These are phyloP conservation scores for Penicillium freii DNA, from an alignment of 2,329 filamentous ascomycete species.

Conservation along the genomic window DNA sequence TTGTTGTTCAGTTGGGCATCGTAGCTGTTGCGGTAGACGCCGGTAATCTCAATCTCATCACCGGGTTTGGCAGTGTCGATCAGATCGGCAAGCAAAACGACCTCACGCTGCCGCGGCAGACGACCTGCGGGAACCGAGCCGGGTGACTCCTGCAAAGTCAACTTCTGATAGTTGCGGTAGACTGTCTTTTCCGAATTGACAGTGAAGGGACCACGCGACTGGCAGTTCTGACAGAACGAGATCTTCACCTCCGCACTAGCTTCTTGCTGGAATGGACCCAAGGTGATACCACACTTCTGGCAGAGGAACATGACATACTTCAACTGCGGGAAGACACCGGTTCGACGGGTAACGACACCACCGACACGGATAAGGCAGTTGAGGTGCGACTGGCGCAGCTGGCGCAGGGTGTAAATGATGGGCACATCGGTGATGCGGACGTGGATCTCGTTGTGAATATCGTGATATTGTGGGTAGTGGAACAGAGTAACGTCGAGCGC, in stretches of 20 bases:
- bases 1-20: conserved; percentile 97
- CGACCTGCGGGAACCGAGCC: conserved; percentile 95
- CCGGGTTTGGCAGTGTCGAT: conserved; percentile 96
- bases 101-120: conserved; percentile 86
- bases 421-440: conserved; percentile 94
- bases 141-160: conserved; percentile 94
- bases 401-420: conserved; percentile 89
- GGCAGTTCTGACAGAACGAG: conserved; percentile 93
- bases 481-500: conserved; percentile 95
- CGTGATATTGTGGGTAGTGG: conserved; percentile 95
- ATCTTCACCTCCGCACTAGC: conserved; percentile 95
- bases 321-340: conserved; percentile 93
- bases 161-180: conserved; percentile 97
- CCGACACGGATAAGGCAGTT: conserved; percentile 94
- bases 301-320: conserved; percentile 99
- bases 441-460: conserved; percentile 96
- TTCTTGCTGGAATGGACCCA: conserved; percentile 96
- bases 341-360: conserved; percentile 90
- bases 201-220: conserved; percentile 90
- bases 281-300: conserved; percentile 82
- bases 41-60: conserved; percentile 95
- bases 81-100: conserved; percentile 93
- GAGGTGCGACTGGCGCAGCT: conserved; percentile 90
- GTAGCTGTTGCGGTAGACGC: conserved; percentile 97
- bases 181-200: conserved; percentile 97